A percentile compares a stretch with the other conserved stretches of the same genome.
Evolutionary conservation across 2,329 filamentous ascomycete genomes (phyloP).

Genomic region (Penicillium aurantiogriseum): DNA sequence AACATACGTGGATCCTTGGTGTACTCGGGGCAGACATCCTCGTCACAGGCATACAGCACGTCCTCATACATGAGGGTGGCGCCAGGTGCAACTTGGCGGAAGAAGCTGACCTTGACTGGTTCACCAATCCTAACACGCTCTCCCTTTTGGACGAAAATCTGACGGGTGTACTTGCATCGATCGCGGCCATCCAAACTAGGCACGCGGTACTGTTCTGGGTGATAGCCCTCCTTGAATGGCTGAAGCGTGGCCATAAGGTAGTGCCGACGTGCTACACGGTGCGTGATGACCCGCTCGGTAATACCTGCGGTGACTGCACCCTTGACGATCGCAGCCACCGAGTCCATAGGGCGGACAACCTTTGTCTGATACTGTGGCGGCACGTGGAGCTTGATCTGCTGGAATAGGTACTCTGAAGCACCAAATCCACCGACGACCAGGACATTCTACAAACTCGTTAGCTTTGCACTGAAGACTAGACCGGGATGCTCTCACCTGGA

Average conservation of each 20-base stretch:
- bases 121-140: conserved; percentile 99
- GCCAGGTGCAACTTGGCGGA: conserved; percentile 94
- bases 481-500: conserved; percentile 60
- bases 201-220: conserved; percentile 96
- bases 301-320: conserved; percentile 97
- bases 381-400: conserved; percentile 98
- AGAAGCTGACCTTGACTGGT: conserved; percentile 97
- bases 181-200: conserved; percentile 96
- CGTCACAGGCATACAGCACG: conserved; percentile 94
- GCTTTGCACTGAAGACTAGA: not conserved
- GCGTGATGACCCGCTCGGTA: conserved; percentile 92
- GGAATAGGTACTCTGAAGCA: conserved; percentile 97
- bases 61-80: conserved; percentile 99
- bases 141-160: conserved; percentile 98
- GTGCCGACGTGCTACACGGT: conserved; percentile 93
- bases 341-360: conserved; percentile 98
- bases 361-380: conserved; percentile 98
- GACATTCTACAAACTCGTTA: conserved; percentile 63
- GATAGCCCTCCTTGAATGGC: conserved; percentile 97
- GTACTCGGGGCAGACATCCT: conserved; percentile 97
- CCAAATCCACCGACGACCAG: conserved; percentile 97
- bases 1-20: conserved; percentile 97
- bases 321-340: conserved; percentile 96
- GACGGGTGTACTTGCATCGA: conserved; percentile 95
- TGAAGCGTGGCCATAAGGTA: conserved; percentile 99